Evolutionary conservation across 176 grass and related monocot species (phyloP).

Genomic region (Calamus simplicifolius): DNA sequence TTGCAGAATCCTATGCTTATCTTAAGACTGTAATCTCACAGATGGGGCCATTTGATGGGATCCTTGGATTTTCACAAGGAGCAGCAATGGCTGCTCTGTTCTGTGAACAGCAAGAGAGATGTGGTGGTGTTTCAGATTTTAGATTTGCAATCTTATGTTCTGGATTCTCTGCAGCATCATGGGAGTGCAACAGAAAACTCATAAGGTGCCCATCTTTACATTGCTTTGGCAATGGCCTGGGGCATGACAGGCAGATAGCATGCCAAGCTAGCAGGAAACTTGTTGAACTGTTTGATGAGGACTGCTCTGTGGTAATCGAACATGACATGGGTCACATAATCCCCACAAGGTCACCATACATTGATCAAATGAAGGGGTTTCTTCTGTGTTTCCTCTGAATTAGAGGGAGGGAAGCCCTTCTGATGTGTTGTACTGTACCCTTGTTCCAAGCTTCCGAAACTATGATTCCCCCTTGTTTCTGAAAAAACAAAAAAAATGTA

Average conservation of each 20-base stretch:
- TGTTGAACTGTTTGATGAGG: constrained; percentile 38
- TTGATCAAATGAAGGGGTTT: constrained; percentile 64
- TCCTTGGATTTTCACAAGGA: constrained; percentile 90
- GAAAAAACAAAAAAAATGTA: too few species aligned
- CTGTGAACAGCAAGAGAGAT: constrained; percentile 56
- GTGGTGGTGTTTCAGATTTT: constrained; percentile 22
- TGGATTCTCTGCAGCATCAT: constrained; percentile 39
- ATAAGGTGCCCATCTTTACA: constrained; percentile 71
- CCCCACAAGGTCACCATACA: constrained; percentile 51
- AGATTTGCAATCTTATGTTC: constrained; percentile 76
- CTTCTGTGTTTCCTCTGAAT: constrained; percentile 47
- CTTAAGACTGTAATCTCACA: constrained; percentile 38
- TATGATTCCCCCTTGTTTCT: too few species aligned
- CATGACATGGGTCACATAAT: constrained; percentile 96
- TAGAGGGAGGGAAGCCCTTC: too few species aligned
- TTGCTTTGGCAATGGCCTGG: constrained; percentile 57
- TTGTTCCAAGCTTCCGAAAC: too few species aligned
- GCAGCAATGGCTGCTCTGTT: constrained; percentile 70
- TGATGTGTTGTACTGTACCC: too few species aligned
- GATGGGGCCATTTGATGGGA: constrained; percentile 47
- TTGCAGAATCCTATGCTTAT: constrained; percentile 51
- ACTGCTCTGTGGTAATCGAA: constrained; percentile 39
- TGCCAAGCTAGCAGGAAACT: constrained; percentile 43
- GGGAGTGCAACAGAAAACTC: constrained; percentile 10
- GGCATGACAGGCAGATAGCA: constrained; percentile 71